phyloP scores from a whole-genome alignment of 2,329 filamentous ascomycete species.

The Grosmannia penicillata region DNA sequence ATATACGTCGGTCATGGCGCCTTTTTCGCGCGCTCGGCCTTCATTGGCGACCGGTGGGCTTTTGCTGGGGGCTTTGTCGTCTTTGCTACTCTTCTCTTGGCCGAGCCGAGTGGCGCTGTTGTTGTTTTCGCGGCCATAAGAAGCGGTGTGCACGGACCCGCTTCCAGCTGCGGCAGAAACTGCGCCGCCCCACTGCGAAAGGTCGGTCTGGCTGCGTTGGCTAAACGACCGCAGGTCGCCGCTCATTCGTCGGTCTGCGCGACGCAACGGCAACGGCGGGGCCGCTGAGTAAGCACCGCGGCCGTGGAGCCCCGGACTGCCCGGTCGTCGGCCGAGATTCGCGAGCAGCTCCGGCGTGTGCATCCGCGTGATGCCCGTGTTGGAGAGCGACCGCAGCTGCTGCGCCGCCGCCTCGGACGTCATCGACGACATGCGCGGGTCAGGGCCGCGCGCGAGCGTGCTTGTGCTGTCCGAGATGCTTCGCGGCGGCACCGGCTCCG shows the following conservation, averaged over 20 bases:
- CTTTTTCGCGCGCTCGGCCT: constrained; percentile 68
- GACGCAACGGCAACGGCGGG: constrained; percentile 57
- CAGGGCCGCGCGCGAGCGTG: background rate
- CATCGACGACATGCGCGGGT: constrained; percentile 4
- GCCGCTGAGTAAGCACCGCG: constrained; percentile 31
- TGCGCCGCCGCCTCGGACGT: background rate
- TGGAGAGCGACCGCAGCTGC: constrained; percentile 29
- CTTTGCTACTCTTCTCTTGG: background rate
- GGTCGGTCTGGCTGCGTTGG: constrained; percentile 25
- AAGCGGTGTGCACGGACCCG: constrained; percentile 9
- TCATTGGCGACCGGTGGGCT: constrained; percentile 59
- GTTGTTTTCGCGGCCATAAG: constrained; percentile 8
- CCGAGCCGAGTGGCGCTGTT: too few species aligned
- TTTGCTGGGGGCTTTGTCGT: background rate
- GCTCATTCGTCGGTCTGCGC: constrained; percentile 53
- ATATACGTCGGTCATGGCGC: constrained; percentile 77
- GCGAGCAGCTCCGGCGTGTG: constrained; percentile 40
- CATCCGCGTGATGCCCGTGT: constrained; percentile 35
- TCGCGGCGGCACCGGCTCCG: constrained; percentile 1
- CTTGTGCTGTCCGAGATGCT: constrained; percentile 8
- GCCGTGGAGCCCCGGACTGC: constrained; percentile 46
- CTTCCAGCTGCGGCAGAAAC: background rate
- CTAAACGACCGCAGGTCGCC: constrained; percentile 61
- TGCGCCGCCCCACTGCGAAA: too few species aligned
- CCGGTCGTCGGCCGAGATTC: constrained; percentile 52